These are phyloP conservation scores for Blepharisma stoltei DNA, from an alignment of 73 alveolate species.

Conservation along the genomic window DNA sequence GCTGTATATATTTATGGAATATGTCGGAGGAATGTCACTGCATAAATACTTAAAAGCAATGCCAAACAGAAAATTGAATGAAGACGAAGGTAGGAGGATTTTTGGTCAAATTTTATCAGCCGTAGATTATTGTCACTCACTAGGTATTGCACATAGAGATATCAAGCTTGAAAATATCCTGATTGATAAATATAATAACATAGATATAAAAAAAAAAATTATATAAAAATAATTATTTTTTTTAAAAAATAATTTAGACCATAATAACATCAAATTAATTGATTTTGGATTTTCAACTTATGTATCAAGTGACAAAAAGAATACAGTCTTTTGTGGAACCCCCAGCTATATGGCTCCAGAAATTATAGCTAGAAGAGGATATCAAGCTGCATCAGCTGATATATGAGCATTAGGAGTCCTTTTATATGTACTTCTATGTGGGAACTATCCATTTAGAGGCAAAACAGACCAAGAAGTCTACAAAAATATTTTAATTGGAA, in stretches of 20 bases:
- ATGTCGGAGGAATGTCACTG: slow-evolving; percentile 29
- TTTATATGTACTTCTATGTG: slow-evolving; percentile 61
- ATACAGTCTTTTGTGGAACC: slow-evolving; percentile 73
- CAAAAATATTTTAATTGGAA: slow-evolving; percentile 56
- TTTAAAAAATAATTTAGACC: slow-evolving; percentile 23
- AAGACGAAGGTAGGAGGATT: slow-evolving; percentile 34
- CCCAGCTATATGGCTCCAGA: slow-evolving; percentile 87
- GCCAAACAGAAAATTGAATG: slow-evolving; percentile 30
- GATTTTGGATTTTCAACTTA: slow-evolving; percentile 74
- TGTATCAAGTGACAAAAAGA: slow-evolving; percentile 62
- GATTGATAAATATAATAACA: slow-evolving; percentile 23
- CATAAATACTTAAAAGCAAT: slow-evolving; percentile 27
- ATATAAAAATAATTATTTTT: no score
- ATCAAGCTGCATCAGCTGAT: slow-evolving; percentile 77
- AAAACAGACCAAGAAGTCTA: slow-evolving; percentile 60
- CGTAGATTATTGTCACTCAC: slow-evolving; percentile 23
- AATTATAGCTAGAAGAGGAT: slow-evolving; percentile 58
- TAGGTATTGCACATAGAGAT: slow-evolving; percentile 31
- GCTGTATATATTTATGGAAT: slow-evolving; percentile 43
- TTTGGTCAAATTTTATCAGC: slow-evolving; percentile 25
- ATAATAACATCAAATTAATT: slow-evolving; percentile 50
- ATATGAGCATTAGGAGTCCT: slow-evolving; percentile 76
- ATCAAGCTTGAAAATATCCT: slow-evolving; percentile 27
- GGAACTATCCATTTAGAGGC: slow-evolving; percentile 69
- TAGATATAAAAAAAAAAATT: no score